Evolutionary conservation across 352 stramenopile genomes (phyloP).

Genomic region (Globisporangium okanoganense): DNA sequence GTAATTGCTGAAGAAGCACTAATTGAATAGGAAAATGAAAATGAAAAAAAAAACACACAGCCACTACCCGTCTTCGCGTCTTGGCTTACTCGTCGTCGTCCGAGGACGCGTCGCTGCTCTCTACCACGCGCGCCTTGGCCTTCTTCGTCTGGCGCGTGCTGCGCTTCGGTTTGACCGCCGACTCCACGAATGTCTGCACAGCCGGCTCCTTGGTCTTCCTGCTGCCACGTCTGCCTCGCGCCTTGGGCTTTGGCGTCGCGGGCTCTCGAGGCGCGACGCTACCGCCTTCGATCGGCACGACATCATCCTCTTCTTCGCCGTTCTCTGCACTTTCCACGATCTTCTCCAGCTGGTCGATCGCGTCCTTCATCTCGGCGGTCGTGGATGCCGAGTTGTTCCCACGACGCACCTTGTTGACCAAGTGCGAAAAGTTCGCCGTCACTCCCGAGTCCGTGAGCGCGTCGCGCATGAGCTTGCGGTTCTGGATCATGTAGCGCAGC

Average conservation of each 20-base stretch:
- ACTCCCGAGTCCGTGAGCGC: conserved; percentile 91
- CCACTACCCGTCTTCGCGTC: not conserved
- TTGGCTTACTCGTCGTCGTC: conserved; percentile 10
- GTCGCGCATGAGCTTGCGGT: conserved; percentile 86
- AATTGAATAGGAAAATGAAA: conserved; percentile 1
- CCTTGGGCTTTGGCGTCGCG: conserved; percentile 30
- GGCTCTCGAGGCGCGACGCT: conserved; percentile 13
- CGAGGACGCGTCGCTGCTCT: conserved; percentile 8
- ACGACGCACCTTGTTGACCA: conserved; percentile 65
- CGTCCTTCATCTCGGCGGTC: conserved; percentile 70
- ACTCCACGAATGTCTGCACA: conserved; percentile 22
- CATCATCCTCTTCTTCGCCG: conserved; percentile 44
- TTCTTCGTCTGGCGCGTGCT: conserved; percentile 12
- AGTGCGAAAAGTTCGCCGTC: conserved; percentile 86
- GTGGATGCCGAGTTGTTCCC: conserved; percentile 30
- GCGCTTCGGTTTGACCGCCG: conserved; percentile 20
- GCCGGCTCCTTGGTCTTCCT: conserved; percentile 34
- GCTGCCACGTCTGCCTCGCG: conserved; percentile 22
- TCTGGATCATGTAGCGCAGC: conserved; percentile 90
- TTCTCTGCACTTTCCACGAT: conserved; percentile 49
- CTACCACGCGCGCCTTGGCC: conserved; percentile 6
- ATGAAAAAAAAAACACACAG: not conserved
- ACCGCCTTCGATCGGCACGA: not conserved
- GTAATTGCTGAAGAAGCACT: not conserved
- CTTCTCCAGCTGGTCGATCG: conserved; percentile 65